Evolutionary conservation across 2,329 filamentous ascomycete genomes (phyloP).

Genomic region (Gremmenia infestans): DNA sequence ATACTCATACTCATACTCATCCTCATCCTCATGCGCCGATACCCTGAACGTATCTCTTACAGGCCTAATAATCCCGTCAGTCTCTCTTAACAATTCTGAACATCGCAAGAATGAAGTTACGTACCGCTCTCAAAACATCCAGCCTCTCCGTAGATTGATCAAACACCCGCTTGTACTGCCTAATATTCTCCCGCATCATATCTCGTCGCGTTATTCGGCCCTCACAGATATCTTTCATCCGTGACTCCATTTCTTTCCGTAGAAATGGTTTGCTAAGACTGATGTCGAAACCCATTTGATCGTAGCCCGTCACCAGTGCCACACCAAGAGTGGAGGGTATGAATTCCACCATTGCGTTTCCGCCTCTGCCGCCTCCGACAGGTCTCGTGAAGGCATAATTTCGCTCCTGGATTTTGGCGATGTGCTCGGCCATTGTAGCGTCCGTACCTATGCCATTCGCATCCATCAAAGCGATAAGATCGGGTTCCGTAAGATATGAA

Average conservation of each 20-base stretch:
- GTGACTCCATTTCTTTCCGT: constrained; percentile 94
- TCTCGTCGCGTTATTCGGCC: constrained; percentile 68
- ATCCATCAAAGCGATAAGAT: constrained; percentile 95
- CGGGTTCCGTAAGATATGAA: constrained; percentile 86
- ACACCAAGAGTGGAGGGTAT: constrained; percentile 89
- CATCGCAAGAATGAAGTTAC: constrained; percentile 29
- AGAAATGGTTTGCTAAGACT: constrained; percentile 94
- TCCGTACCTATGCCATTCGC: constrained; percentile 98
- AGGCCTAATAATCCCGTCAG: constrained; percentile 18
- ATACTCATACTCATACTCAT: background rate
- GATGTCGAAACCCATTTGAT: constrained; percentile 87
- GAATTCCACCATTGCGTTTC: constrained; percentile 60
- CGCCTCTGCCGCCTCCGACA: constrained; percentile 34
- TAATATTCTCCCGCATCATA: constrained; percentile 77
- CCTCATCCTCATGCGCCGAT: constrained; percentile 15
- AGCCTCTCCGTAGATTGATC: constrained; percentile 74
- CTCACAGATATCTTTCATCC: constrained; percentile 96
- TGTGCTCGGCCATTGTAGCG: constrained; percentile 98
- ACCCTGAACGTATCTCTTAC: constrained; percentile 29
- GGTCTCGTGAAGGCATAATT: constrained; percentile 72
- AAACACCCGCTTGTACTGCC: constrained; percentile 84
- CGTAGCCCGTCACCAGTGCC: constrained; percentile 89
- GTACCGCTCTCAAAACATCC: constrained; percentile 56
- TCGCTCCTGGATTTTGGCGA: constrained; percentile 87
- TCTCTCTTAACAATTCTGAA: background rate